Evolutionary conservation across 371 early-diverging fungal species (phyloP).

Genomic region (Mortierella sp.): DNA sequence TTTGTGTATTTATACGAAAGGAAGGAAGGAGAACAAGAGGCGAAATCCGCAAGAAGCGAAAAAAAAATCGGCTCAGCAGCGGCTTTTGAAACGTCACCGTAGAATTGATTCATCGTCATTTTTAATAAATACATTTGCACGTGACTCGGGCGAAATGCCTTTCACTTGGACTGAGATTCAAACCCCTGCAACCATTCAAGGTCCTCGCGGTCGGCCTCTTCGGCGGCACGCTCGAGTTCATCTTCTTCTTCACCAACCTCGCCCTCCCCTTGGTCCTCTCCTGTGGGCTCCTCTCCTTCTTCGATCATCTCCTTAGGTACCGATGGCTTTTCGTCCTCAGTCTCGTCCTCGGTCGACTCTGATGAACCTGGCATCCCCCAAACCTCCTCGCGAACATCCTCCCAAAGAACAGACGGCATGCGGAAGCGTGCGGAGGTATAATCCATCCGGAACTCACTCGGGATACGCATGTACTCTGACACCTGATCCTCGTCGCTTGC

Average conservation of each 20-base stretch:
- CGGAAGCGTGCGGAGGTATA: constrained; percentile 45
- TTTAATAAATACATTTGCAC: neutral
- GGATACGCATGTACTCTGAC: constrained; percentile 43
- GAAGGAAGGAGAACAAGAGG: constrained; percentile 30
- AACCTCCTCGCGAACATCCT: constrained; percentile 45
- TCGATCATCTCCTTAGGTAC: neutral
- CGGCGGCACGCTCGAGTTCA: neutral
- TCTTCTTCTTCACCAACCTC: constrained; percentile 6
- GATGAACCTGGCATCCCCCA: constrained; percentile 12
- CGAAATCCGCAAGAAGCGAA: constrained; percentile 15
- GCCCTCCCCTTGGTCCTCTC: neutral
- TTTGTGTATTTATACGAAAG: constrained; percentile 23
- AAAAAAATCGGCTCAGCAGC: neutral
- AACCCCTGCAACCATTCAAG: constrained; percentile 13
- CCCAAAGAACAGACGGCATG: constrained; percentile 54
- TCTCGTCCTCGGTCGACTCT: neutral
- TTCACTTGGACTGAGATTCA: neutral
- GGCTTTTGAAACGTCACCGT: neutral
- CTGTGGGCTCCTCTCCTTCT: neutral
- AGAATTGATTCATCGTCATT: too few species aligned
- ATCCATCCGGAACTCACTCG: constrained; percentile 47
- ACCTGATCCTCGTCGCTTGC: constrained; percentile 26
- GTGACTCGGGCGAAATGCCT: neutral
- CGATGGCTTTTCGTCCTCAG: neutral
- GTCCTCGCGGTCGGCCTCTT: constrained; percentile 24